Percentiles rank a stretch among this genome's conserved stretches.
Evolutionary conservation across 2,329 filamentous ascomycete species (phyloP).

Genomic region (Neonectria punicea): DNA sequence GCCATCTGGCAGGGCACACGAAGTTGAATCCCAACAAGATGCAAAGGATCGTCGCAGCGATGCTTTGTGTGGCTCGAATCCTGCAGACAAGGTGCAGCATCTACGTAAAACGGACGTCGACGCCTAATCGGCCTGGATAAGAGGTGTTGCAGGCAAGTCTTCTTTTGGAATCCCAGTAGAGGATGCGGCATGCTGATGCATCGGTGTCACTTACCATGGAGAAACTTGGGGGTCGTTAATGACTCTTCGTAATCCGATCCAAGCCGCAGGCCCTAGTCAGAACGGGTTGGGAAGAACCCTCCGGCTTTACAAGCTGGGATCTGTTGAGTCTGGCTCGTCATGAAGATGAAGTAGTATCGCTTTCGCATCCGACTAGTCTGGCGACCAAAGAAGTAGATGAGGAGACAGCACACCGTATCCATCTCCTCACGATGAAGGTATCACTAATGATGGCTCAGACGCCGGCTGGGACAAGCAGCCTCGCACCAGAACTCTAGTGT

Average conservation of each 20-base stretch:
- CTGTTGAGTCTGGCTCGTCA: neutral
- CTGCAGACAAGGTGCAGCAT: neutral
- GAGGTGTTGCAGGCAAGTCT: conserved; percentile 1
- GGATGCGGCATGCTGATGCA: neutral
- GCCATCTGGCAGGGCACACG: neutral
- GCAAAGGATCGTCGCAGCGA: conserved; percentile 5
- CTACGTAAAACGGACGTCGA: neutral
- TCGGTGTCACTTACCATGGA: neutral
- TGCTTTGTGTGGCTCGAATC: neutral
- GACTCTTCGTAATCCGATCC: neutral
- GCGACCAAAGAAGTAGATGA: neutral
- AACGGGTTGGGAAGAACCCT: neutral
- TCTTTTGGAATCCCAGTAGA: conserved; percentile 4
- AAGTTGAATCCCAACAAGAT: neutral
- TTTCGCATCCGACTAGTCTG: neutral
- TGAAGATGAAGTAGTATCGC: neutral
- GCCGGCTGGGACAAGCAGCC: neutral
- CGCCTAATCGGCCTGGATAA: neutral
- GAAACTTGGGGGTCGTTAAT: neutral
- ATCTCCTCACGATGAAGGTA: neutral
- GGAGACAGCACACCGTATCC: neutral
- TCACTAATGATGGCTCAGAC: conserved; percentile 3
- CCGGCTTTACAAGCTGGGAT: neutral
- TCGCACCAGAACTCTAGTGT: neutral
- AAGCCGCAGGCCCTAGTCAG: neutral